Evolutionary conservation across 352 stramenopile species (phyloP), one percentile per base, ranked within the genome.

Genomic region (Pythium monospermum): DNA sequence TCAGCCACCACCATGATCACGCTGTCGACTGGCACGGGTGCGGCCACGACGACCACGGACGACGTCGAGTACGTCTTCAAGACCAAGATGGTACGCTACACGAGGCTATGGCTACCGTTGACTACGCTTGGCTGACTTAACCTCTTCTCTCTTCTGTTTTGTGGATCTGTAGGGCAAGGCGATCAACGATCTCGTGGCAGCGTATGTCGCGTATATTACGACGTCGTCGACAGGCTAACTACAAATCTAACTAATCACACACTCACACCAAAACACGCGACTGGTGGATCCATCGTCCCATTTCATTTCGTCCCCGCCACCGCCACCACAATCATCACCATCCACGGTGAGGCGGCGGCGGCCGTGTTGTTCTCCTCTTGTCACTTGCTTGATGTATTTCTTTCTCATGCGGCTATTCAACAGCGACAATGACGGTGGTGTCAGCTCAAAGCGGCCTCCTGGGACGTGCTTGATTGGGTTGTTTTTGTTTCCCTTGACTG

Each of bases 251-350:
- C 59, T 78, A 41, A 85, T 62, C 15, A 56, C 58, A 50, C 76
- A 87, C 51, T 87, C 65, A 32, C 76, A 87, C 76, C 73, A 87
- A 66, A 80, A 72, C n/a, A 83, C 53, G 31, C 71, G 72, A 11
- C 38, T 8, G 52, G 48, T 10, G 43, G 49, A 23, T n/a, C n/a
- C 10, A 30, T 32, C 1, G 42, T 33, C 5, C 45, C 19, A 5
- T 51, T 18, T 28, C 53, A 31, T 33, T 44, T 19, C 10, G 4
- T 7, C 22, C 40, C n/a, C n/a, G 16, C n/a, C 23, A 6, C 32
- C 42, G 8, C 19, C 23, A 16, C 28, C n/a, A n/a, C n/a, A n/a
- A n/a, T n/a, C n/a, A n/a, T n/a, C n/a, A n/a, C n/a, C n/a, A n/a
- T n/a, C n/a, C n/a, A n/a, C n/a, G n/a, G n/a, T n/a, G n/a, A n/a